These are phyloP conservation scores for Malbranchea cinnamomea DNA, from an alignment of 2,329 filamentous ascomycete genomes.

Conservation along the genomic window DNA sequence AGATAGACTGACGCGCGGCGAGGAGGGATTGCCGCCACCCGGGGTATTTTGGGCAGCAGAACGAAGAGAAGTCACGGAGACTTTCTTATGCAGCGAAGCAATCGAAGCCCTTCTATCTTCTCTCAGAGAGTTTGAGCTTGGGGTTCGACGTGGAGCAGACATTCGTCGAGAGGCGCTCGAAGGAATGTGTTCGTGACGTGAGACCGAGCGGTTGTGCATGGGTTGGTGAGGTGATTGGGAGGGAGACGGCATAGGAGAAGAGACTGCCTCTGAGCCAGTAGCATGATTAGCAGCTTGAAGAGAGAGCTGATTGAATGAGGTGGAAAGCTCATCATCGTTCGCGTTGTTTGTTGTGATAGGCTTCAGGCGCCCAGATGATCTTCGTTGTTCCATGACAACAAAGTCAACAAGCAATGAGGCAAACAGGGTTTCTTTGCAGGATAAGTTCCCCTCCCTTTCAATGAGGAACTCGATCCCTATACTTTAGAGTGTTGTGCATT, in stretches of 20 bases:
- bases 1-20: conserved; percentile 19
- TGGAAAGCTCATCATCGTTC: conserved; percentile 3
- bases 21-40: conserved; percentile 13
- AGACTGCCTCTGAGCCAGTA: too few relatives aligned
- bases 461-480: too few relatives aligned
- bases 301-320: conserved; percentile 6
- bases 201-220: background rate
- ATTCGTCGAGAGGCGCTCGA: conserved; percentile 7
- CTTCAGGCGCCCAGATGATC: conserved; percentile 5
- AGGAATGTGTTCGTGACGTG: conserved; percentile 4
- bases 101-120: conserved; percentile 23
- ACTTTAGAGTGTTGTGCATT: too few relatives aligned
- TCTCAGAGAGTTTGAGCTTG: conserved; percentile 22
- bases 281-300: conserved; percentile 2
- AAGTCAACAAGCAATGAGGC: too few relatives aligned
- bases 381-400: too few relatives aligned
- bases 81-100: conserved; percentile 23
- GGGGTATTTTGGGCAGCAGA: conserved; percentile 19
- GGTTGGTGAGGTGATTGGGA: conserved; percentile 4
- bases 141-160: conserved; percentile 17
- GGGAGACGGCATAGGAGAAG: conserved; percentile 3
- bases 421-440: too few relatives aligned
- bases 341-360: conserved; percentile 5
- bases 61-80: conserved; percentile 24
- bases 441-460: too few relatives aligned